Percentiles rank a stretch among this genome's conserved stretches.
phyloP scores from a whole-genome alignment of 2,329 filamentous ascomycete genomes.

The Paramyrothecium roridum region DNA sequence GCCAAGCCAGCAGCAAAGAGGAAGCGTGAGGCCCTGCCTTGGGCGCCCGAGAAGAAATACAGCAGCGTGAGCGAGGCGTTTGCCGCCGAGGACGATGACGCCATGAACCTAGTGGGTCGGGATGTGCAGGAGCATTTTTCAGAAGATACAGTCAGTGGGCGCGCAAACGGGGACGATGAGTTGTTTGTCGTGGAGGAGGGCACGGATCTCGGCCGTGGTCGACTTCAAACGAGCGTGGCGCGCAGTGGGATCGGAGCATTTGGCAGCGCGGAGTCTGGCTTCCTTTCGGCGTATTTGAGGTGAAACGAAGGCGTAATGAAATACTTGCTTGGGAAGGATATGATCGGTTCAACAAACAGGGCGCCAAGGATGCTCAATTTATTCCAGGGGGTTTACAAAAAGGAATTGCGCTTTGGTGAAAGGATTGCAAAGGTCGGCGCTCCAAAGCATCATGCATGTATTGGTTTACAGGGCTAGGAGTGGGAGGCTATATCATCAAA shows the following conservation, averaged over 20 bases:
- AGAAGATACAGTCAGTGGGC: too few relatives aligned
- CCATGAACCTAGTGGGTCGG: not conserved
- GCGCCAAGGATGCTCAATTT: not conserved
- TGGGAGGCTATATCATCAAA: too few relatives aligned
- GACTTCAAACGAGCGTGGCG: slow-evolving; percentile 4
- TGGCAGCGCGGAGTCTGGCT: slow-evolving; percentile 4
- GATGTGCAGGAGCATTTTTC: not conserved
- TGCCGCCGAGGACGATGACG: slow-evolving; percentile 12
- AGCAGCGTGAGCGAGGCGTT: slow-evolving; percentile 27
- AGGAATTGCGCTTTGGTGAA: too few relatives aligned
- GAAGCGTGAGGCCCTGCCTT: slow-evolving; percentile 17
- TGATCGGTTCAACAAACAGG: not conserved
- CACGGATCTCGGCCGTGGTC: slow-evolving; percentile 1
- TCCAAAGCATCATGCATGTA: too few relatives aligned
- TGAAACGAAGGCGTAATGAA: not conserved
- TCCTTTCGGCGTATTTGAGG: slow-evolving; percentile 2
- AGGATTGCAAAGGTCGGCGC: too few relatives aligned
- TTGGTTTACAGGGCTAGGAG: too few relatives aligned
- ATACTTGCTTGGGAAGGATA: not conserved
- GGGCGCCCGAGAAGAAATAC: slow-evolving; percentile 16
- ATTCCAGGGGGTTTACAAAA: too few relatives aligned
- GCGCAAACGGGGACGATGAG: slow-evolving; percentile 14
- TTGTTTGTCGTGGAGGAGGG: slow-evolving; percentile 25
- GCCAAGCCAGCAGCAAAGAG: not conserved
- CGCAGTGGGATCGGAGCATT: slow-evolving; percentile 1